Percentiles rank a stretch among this genome's conserved stretches.
phyloP scores from a whole-genome alignment of 2,329 filamentous ascomycete species.

The Verticillium nubilum region DNA sequence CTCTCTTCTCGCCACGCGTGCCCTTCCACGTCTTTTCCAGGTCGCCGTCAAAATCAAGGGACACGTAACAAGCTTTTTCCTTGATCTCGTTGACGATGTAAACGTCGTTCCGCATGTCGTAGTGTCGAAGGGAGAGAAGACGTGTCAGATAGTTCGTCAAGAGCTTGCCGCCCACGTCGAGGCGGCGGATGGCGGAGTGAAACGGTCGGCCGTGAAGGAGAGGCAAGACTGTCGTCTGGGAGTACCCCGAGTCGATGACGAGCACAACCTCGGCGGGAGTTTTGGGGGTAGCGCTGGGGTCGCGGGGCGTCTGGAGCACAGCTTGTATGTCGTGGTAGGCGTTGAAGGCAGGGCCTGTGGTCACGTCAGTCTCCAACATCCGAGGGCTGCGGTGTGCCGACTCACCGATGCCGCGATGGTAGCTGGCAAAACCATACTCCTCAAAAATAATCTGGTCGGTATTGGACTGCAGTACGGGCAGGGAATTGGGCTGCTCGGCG shows the following conservation, averaged over 20 bases:
- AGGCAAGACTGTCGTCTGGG: conserved; percentile 85
- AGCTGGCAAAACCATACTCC: conserved; percentile 88
- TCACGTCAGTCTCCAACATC: neutral
- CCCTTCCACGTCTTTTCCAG: conserved; percentile 84
- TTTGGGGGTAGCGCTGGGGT: conserved; percentile 29
- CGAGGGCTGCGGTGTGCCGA: neutral
- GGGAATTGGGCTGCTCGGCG: conserved; percentile 78
- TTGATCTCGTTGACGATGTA: conserved; percentile 96
- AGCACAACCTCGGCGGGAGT: conserved; percentile 75
- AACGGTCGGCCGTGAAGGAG: conserved; percentile 75
- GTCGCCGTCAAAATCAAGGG: conserved; percentile 68
- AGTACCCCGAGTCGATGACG: conserved; percentile 87
- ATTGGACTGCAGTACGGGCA: conserved; percentile 77
- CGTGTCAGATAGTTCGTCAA: conserved; percentile 91
- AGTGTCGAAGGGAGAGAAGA: conserved; percentile 82
- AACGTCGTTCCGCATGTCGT: conserved; percentile 91
- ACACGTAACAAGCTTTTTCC: conserved; percentile 80
- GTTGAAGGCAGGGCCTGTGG: conserved; percentile 46
- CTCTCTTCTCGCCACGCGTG: conserved; percentile 52
- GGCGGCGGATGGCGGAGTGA: conserved; percentile 73
- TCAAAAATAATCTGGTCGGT: conserved; percentile 97
- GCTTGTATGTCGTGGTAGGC: conserved; percentile 74
- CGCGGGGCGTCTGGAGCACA: conserved; percentile 57
- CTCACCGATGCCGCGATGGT: conserved; percentile 68
- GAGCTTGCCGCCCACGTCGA: conserved; percentile 89